Percentiles rank a stretch among this genome's conserved stretches.
Evolutionary conservation across 768 basidiomycete genomes (phyloP).

Genomic region (Kwoniella newhampshirensis): DNA sequence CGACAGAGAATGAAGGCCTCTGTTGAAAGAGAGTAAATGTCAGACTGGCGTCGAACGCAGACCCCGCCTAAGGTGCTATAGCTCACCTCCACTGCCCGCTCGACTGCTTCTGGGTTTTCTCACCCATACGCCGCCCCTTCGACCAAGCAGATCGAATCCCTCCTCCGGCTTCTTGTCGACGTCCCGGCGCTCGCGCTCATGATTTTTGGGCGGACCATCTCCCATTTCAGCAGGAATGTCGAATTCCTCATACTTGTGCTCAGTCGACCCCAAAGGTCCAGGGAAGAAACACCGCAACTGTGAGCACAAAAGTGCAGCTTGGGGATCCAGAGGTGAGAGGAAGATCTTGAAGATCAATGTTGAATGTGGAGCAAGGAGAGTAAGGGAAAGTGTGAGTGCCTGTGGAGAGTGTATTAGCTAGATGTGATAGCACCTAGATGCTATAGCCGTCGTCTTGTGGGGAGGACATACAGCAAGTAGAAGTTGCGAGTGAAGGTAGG

Average conservation of each 20-base stretch:
- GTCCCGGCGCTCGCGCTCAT: not conserved
- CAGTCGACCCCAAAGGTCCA: constrained; percentile 11
- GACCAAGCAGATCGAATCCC: constrained; percentile 40
- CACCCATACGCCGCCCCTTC: constrained; percentile 55
- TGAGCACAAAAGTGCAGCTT: constrained; percentile 53
- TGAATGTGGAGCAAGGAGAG: constrained; percentile 54
- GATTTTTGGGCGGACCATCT: no score
- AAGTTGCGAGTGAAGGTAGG: constrained; percentile 56
- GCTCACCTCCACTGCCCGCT: constrained; percentile 55
- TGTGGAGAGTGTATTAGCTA: constrained; percentile 14
- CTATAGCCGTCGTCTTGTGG: not conserved
- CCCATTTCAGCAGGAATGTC: constrained; percentile 16
- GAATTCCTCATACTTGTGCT: constrained; percentile 20
- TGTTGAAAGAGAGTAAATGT: constrained; percentile 15
- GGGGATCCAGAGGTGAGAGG: constrained; percentile 50
- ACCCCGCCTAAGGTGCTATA: no score
- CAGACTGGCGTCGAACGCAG: no score
- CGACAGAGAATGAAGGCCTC: constrained; percentile 57
- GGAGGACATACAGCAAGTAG: constrained; percentile 53
- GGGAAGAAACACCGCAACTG: constrained; percentile 55
- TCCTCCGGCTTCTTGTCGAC: no score
- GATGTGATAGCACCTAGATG: not conserved
- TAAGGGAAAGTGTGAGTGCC: constrained; percentile 56
- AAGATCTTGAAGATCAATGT: constrained; percentile 58
- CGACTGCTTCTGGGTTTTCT: constrained; percentile 56